Base-by-base conservation (phyloP, 176 grass and related monocot genomes). In the Typha latifolia region DNA sequence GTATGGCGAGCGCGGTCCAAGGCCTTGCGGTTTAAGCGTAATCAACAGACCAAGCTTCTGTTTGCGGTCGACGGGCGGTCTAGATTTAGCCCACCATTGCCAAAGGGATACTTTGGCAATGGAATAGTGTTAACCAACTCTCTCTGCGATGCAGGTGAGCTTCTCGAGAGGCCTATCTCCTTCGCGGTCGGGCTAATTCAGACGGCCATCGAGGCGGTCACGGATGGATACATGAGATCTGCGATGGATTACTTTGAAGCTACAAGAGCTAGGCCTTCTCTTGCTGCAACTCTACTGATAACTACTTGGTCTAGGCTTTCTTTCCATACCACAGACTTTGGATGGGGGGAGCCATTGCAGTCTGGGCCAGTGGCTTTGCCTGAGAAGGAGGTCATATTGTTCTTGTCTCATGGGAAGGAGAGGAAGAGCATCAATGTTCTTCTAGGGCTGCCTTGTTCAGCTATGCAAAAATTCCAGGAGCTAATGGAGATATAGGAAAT, bases 211-310 rank as follows among this genome's bases (percentile, higher is more conserved):
- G 77, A 26, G 48, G 80, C 70, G 14, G 89, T 84, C 12, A 84
- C 66, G 0, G 74, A 87, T 64, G 68, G 18, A 14, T 91, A 91
- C 84, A 82, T 87, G 62, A 50, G 89, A 51, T 87, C 84, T 4
- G 89, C 89, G 3, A 82, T 91, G 61, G 89, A 91, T 68, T 91
- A 87, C 73, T 87, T 91, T 65, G 89, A 91, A 73, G 80, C 73
- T 62, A 87, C 78, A 27, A 75, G 84, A 34, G 71, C 51, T 32
- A 67, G 84, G 68, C 89, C 89, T 77, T 85, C 89, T 20, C 84
- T 87, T 21, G 75, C 84, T 47, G 82, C 88, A 4, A 91, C 88
- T 23, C 73, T 87, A 66, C 56, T 91, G 49, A 84, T 91, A 79
- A 87, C 88, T 12, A 85, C 88, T 14, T 91, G 88, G 88, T 87